These are phyloP conservation scores for Eutypa lata DNA, from an alignment of 2,329 filamentous ascomycete species.

Conservation along the genomic window DNA sequence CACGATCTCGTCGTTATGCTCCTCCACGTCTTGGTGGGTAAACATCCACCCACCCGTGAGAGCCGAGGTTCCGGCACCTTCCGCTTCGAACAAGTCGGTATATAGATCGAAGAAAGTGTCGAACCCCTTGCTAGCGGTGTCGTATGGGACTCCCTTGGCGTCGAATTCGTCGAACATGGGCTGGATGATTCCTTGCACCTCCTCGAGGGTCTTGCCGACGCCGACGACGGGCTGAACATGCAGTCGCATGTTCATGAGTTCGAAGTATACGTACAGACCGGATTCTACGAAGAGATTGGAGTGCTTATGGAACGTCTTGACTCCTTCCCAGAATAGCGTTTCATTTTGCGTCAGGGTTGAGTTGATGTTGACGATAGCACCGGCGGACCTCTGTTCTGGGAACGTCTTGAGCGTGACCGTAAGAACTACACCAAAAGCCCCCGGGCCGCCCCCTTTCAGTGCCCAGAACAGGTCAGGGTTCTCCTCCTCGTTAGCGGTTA, in stretches of 20 bases:
- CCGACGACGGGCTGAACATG: conserved; percentile 37
- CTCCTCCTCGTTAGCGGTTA: conserved; percentile 40
- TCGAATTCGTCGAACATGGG: conserved; percentile 33
- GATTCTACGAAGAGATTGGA: conserved; percentile 37
- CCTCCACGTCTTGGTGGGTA: conserved; percentile 31
- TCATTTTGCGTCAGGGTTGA: conserved; percentile 32
- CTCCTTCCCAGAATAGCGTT: conserved; percentile 43
- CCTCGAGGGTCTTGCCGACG: conserved; percentile 30
- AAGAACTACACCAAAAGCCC: conserved; percentile 50
- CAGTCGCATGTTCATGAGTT: conserved; percentile 37
- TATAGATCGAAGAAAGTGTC: conserved; percentile 35
- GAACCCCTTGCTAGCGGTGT: conserved; percentile 26
- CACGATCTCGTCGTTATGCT: conserved; percentile 32
- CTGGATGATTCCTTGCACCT: conserved; percentile 32
- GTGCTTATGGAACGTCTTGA: conserved; percentile 45
- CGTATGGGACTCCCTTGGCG: conserved; percentile 24
- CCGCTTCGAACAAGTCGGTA: conserved; percentile 34
- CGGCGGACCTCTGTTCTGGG: conserved; percentile 40
- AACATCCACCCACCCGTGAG: conserved; percentile 38
- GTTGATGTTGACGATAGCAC: conserved; percentile 38
- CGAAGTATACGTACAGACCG: conserved; percentile 42
- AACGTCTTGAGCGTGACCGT: conserved; percentile 53
- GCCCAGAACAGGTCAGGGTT: conserved; percentile 58
- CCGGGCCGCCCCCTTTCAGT: conserved; percentile 49
- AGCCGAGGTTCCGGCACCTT: conserved; percentile 29